Evolutionary conservation across 192 early-diverging fungal genomes (phyloP).

Genomic region (Entomortierella lignicola): DNA sequence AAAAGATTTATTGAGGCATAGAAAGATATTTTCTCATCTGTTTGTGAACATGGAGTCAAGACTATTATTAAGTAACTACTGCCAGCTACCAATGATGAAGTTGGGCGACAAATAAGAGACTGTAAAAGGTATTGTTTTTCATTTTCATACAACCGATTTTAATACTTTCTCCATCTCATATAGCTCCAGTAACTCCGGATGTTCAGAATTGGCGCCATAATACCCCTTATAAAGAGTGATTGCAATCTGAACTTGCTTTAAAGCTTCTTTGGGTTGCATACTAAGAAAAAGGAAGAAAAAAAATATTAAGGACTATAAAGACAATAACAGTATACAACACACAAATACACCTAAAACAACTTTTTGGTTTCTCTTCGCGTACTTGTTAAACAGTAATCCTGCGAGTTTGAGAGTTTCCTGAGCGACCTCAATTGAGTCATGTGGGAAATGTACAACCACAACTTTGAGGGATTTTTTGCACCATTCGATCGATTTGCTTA

Average conservation of each 20-base stretch:
- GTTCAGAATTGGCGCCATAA: constrained; percentile 32
- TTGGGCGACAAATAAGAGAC: too few species aligned
- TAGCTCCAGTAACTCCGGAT: constrained; percentile 43
- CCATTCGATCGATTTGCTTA: constrained; percentile 32
- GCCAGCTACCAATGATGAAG: too few species aligned
- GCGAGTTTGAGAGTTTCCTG: constrained; percentile 53
- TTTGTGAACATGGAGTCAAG: too few species aligned
- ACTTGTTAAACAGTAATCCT: constrained; percentile 50
- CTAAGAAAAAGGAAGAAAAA: constrained; percentile 8
- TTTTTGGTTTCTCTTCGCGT: constrained; percentile 1
- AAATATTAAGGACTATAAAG: too few species aligned
- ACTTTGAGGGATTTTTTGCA: constrained; percentile 47
- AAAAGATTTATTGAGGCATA: too few species aligned
- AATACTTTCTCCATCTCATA: constrained; percentile 43
- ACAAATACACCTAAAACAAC: too few species aligned
- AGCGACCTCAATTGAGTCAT: constrained; percentile 50
- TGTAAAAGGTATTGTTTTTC: not conserved
- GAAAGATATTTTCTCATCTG: too few species aligned
- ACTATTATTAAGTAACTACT: too few species aligned
- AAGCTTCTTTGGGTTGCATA: constrained; percentile 37
- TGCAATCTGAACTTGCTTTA: constrained; percentile 36
- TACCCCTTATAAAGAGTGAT: constrained; percentile 36
- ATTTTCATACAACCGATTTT: not conserved
- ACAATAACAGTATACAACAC: not conserved
- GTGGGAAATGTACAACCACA: constrained; percentile 46